A percentile compares a stretch with the other conserved stretches of the same genome.
phyloP scores from a whole-genome alignment of 1,284 basidiomycete genomes.

The Chiua sp. region DNA sequence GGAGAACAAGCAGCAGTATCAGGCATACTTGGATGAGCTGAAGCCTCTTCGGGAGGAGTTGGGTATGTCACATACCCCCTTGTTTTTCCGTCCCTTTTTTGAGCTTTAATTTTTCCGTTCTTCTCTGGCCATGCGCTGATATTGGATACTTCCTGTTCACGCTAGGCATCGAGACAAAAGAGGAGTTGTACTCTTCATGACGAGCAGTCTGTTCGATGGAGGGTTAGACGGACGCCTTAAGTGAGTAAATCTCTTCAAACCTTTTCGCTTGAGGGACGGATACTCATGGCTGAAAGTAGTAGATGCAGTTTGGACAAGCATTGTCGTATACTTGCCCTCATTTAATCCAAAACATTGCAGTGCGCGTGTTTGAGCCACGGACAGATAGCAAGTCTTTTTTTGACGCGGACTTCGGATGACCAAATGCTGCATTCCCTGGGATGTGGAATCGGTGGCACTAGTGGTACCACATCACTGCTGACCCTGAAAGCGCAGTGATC shows the following conservation, averaged over 20 bases:
- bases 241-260: slow-evolving; percentile 17
- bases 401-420: background rate
- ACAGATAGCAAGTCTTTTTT: no score
- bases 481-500: background rate
- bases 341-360: slow-evolving; percentile 25
- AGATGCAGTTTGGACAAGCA: slow-evolving; percentile 30
- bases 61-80: slow-evolving; percentile 63
- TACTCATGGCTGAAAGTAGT: slow-evolving; percentile 24
- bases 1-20: slow-evolving; percentile 93
- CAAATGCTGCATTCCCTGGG: background rate
- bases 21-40: slow-evolving; percentile 89
- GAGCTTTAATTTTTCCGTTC: background rate
- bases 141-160: background rate
- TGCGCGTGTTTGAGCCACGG: background rate
- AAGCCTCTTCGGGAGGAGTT: slow-evolving; percentile 87
- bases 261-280: background rate
- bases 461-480: background rate
- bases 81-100: background rate
- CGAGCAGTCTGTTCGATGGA: slow-evolving; percentile 1
- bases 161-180: slow-evolving; percentile 49
- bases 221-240: slow-evolving; percentile 13
- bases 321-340: slow-evolving; percentile 23
- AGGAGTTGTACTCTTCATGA: slow-evolving; percentile 48
- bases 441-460: background rate
- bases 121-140: background rate